These are phyloP conservation scores for Plasmodium malariae DNA, from an alignment of 169 alveolate genomes.

Conservation along the genomic window DNA sequence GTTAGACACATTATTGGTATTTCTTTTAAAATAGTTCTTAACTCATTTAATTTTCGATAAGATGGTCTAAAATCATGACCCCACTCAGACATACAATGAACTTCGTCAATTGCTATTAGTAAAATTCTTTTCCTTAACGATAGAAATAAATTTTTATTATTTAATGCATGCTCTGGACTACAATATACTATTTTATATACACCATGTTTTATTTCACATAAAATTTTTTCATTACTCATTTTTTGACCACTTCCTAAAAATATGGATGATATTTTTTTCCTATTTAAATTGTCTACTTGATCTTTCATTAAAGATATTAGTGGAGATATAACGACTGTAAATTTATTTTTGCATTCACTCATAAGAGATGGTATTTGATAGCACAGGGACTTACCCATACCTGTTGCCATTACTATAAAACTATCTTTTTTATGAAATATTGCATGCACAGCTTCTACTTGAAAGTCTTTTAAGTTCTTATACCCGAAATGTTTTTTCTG, in stretches of 20 bases:
- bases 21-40: constrained; percentile 91
- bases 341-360: constrained; percentile 83
- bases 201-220: constrained; percentile 38
- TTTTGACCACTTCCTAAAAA: constrained; percentile 79
- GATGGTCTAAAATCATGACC: constrained; percentile 99
- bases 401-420: constrained; percentile 98
- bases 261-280: constrained; percentile 81
- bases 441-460: constrained; percentile 95
- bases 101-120: constrained; percentile 99
- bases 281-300: constrained; percentile 90
- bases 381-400: constrained; percentile 97
- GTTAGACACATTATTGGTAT: constrained; percentile 97
- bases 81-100: constrained; percentile 99
- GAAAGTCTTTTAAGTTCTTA: constrained; percentile 77
- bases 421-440: constrained; percentile 92
- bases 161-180: constrained; percentile 74
- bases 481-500: constrained; percentile 68
- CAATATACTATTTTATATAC: constrained; percentile 42
- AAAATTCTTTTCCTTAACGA: constrained; percentile 84
- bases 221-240: constrained; percentile 56
- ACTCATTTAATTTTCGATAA: constrained; percentile 89
- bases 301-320: constrained; percentile 94
- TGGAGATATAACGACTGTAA: constrained; percentile 95
- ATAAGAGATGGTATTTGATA: constrained; percentile 95
- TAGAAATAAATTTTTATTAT: constrained; percentile 22